These are phyloP conservation scores for Catenaria anguillulae DNA, from an alignment of 371 early-diverging fungal species.

Conservation along the genomic window DNA sequence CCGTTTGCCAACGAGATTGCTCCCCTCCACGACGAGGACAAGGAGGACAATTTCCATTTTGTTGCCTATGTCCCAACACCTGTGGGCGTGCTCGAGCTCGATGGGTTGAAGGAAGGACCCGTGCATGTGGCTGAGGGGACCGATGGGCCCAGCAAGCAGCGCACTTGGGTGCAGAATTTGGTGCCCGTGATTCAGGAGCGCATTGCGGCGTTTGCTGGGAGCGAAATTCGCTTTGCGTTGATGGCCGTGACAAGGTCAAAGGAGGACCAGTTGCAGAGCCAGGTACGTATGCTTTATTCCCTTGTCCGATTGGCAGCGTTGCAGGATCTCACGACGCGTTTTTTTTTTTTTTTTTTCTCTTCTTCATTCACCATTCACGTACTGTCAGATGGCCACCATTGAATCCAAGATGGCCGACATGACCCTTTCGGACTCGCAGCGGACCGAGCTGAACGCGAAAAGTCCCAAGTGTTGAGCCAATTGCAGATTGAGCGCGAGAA, in stretches of 20 bases:
- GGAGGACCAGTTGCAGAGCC: background rate
- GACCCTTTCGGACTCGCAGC: conserved; percentile 20
- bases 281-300: too few species aligned
- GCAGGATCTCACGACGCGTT: conserved; percentile 42
- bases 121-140: conserved; percentile 10
- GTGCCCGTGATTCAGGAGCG: conserved; percentile 52
- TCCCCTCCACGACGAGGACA: conserved; percentile 23
- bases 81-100: conserved; percentile 58
- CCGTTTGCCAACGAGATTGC: conserved; percentile 49
- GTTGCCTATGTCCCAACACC: conserved; percentile 50
- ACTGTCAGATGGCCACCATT: conserved; percentile 24
- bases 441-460: conserved; percentile 14
- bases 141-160: background rate
- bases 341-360: background rate
- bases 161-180: conserved; percentile 46
- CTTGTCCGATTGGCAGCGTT: too few species aligned
- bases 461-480: background rate
- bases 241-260: conserved; percentile 51
- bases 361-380: too few species aligned
- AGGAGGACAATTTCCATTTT: conserved; percentile 78
- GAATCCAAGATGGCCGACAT: conserved; percentile 34
- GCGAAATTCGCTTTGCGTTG: conserved; percentile 70
- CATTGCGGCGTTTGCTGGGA: conserved; percentile 43
- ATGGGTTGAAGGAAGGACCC: conserved; percentile 64
- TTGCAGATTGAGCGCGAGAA: conserved; percentile 10